These are phyloP conservation scores for Schoenoplectus triqueter DNA, from an alignment of 202 grass and related monocot genomes.

Conservation along the genomic window DNA sequence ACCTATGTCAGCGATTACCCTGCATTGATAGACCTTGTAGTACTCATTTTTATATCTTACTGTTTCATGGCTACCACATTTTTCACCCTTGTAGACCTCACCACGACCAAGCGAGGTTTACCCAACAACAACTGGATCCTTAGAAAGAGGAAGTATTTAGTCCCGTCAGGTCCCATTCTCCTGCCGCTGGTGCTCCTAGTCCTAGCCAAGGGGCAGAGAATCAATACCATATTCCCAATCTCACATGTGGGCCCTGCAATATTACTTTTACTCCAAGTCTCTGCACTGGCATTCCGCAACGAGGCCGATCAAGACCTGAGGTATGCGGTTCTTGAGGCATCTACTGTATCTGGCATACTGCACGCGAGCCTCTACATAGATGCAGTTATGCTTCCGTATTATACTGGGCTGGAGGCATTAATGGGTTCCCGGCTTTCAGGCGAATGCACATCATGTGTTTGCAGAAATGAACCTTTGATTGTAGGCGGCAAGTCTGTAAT, in stretches of 20 bases:
- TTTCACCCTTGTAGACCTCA: conserved; percentile 76
- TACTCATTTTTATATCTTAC: conserved; percentile 64
- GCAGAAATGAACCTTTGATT: conserved; percentile 69
- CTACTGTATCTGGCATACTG: conserved; percentile 84
- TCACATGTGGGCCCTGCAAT: conserved; percentile 85
- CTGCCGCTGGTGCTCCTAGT: conserved; percentile 77
- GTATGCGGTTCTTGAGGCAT: conserved; percentile 93
- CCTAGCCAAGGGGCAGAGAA: conserved; percentile 77
- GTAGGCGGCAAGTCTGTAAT: conserved; percentile 65
- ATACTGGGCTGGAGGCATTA: conserved; percentile 86
- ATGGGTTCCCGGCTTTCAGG: conserved; percentile 76
- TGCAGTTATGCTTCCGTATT: conserved; percentile 83
- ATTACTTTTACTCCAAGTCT: conserved; percentile 79
- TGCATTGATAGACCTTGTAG: conserved; percentile 50
- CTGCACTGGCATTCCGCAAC: conserved; percentile 88
- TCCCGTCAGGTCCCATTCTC: conserved; percentile 80
- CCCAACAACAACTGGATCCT: conserved; percentile 47
- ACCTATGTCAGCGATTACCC: conserved; percentile 66
- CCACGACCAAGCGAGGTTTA: background rate
- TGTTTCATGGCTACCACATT: conserved; percentile 66
- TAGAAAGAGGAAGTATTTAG: conserved; percentile 71
- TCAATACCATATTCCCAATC: conserved; percentile 80
- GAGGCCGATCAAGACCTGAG: conserved; percentile 74
- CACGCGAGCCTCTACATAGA: conserved; percentile 92
- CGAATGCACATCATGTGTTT: conserved; percentile 84